Evolutionary conservation across 2,329 filamentous ascomycete species (phyloP), one percentile per base, ranked within the genome.

Genomic region (Dissoconium aciculare): DNA sequence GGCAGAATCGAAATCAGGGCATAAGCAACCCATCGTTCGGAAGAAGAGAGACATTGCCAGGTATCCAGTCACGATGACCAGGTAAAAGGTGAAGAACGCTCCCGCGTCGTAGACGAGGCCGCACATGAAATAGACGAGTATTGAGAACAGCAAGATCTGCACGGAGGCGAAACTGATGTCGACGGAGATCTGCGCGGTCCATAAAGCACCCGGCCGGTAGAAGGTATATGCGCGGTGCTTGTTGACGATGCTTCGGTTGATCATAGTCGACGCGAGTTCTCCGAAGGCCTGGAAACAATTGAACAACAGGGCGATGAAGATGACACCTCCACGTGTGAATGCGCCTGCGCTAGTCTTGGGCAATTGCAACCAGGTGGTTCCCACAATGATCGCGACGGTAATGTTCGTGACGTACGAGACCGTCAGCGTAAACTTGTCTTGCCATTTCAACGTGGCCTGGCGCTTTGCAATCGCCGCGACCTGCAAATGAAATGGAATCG

Each of bases 231-330:
- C 75, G 34, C 77, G 74, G 54, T 91, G 83, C 51, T 89, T 91
- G 52, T 84, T 82, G 37, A 91, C 68, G 21, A 91, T 78, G 0
- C 74, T 66, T 5, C 83, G 67, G 1, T 77, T 80, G 11, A 74
- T 58, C 78, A 89, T 87, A 2, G 77, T 78, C 8, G 67, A 66
- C 0, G 67, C 77, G 0, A 92, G 57, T 52, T 91, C 82, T 0
- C 76, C 71, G 49, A 89, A 85, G 14, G 82, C 79, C 48, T 83
- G 75, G 55, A 91, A 87, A n/a, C 78, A 78, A 52, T 87, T 87
- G 65, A 87, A 87, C 4, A 91, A 58, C 2, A 91, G 67, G 13
- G 78, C 63, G 32, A 84, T 72, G 57, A 91, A 91, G 30, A 91
- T 62, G 1, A 87, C 68, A 60, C 81, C 82, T 39, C 81, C 81